A percentile compares a stretch with the other conserved stretches of the same genome.
phyloP scores from a whole-genome alignment of 2,329 filamentous ascomycete genomes.

The Trichoderma atroviride region DNA sequence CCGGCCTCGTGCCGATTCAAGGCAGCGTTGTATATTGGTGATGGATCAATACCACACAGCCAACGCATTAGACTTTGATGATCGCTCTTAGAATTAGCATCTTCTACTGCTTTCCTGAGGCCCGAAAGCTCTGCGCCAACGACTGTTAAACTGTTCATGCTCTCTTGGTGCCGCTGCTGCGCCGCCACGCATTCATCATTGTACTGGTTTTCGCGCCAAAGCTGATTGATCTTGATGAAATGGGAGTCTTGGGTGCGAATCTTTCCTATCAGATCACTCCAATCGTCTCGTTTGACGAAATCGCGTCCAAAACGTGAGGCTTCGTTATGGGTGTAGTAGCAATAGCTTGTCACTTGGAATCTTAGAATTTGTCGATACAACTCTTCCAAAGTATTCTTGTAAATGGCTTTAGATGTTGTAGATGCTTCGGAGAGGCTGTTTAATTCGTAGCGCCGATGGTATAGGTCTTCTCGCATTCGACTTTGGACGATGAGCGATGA shows the following conservation, averaged over 20 bases:
- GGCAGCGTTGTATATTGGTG: background rate
- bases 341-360: constrained; percentile 2
- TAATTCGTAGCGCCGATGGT: background rate
- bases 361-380: constrained; percentile 4
- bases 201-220: background rate
- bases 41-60: constrained; percentile 4
- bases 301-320: background rate
- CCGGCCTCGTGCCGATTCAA: background rate
- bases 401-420: background rate
- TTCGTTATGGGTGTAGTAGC: background rate
- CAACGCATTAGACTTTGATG: background rate
- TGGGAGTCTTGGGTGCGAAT: background rate
- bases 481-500: constrained; percentile 6
- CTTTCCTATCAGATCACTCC: background rate
- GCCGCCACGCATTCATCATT: background rate
- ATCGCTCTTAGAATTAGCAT: background rate
- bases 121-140: background rate
- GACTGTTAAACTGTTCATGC: background rate
- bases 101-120: background rate
- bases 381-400: background rate
- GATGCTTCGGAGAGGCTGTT: no score
- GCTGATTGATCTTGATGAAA: background rate
- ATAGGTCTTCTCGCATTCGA: constrained; percentile 14
- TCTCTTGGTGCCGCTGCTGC: background rate
- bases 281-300: background rate